A percentile compares a stretch with the other conserved stretches of the same genome.
phyloP scores from a whole-genome alignment of 768 basidiomycete genomes.

The Scleroderma bovista region DNA sequence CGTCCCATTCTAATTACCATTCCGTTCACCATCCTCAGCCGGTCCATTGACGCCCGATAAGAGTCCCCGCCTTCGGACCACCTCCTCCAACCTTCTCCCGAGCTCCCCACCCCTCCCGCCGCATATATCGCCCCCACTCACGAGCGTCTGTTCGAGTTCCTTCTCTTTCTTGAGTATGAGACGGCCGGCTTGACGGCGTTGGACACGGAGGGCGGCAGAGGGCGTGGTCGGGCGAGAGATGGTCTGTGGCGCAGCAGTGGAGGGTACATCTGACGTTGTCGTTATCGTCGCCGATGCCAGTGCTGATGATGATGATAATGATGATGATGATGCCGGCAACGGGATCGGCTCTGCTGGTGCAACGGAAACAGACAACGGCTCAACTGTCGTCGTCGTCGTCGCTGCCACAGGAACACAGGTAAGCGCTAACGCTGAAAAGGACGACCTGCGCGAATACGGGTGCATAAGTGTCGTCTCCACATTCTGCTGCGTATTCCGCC shows the following conservation, averaged over 20 bases:
- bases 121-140: slow-evolving; percentile 69
- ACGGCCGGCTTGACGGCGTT: slow-evolving; percentile 38
- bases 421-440: too few relatives aligned
- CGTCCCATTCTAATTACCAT: too few relatives aligned
- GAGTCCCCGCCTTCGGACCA: neutral
- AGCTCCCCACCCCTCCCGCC: slow-evolving; percentile 77
- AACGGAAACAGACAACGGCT: too few relatives aligned
- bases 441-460: too few relatives aligned
- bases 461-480: neutral
- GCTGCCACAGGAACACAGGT: too few relatives aligned
- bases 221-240: slow-evolving; percentile 14
- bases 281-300: neutral
- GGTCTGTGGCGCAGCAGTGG: neutral
- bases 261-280: neutral
- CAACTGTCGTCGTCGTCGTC: too few relatives aligned
- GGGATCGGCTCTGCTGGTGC: too few relatives aligned
- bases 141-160: slow-evolving; percentile 66
- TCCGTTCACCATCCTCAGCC: too few relatives aligned
- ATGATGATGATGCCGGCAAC: too few relatives aligned
- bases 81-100: slow-evolving; percentile 61
- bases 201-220: slow-evolving; percentile 21
- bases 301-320: neutral
- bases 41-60: too few relatives aligned
- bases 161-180: slow-evolving; percentile 53
- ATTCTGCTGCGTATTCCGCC: neutral